These are phyloP conservation scores for Camelina hispida DNA, from an alignment of 345 rosid species.

Conservation along the genomic window DNA sequence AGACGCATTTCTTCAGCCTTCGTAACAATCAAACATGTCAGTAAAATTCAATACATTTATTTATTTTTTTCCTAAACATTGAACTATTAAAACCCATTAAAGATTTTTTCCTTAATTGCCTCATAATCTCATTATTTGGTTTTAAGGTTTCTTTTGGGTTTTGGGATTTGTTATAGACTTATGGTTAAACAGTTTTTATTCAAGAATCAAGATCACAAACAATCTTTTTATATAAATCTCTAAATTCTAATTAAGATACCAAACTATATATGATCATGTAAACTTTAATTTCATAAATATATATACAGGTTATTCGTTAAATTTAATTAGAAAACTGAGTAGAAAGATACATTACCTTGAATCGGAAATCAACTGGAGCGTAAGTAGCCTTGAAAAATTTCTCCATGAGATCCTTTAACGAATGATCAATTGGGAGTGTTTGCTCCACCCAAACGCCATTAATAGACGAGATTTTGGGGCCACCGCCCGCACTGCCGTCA, in stretches of 20 bases:
- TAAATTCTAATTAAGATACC: neutral
- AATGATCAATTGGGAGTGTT: neutral
- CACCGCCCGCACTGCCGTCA: neutral
- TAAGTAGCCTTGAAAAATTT: conserved; percentile 1
- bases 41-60: too few relatives aligned
- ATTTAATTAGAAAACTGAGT: too few relatives aligned
- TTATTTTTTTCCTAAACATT: too few relatives aligned
- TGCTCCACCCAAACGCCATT: conserved; percentile 24
- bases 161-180: too few relatives aligned
- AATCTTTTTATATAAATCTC: neutral
- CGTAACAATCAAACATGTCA: too few relatives aligned
- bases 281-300: neutral
- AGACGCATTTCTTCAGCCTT: neutral
- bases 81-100: too few relatives aligned
- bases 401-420: neutral
- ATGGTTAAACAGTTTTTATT: too few relatives aligned
- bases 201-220: too few relatives aligned
- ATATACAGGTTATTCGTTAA: too few relatives aligned
- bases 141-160: too few relatives aligned
- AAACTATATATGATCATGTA: neutral
- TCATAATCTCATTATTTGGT: too few relatives aligned
- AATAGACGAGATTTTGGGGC: neutral
- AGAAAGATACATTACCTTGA: neutral
- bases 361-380: conserved; percentile 6
- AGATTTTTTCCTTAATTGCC: too few relatives aligned